phyloP scores from a whole-genome alignment of 176 grass and related monocot genomes.

The Hyparrhenia diplandra region DNA sequence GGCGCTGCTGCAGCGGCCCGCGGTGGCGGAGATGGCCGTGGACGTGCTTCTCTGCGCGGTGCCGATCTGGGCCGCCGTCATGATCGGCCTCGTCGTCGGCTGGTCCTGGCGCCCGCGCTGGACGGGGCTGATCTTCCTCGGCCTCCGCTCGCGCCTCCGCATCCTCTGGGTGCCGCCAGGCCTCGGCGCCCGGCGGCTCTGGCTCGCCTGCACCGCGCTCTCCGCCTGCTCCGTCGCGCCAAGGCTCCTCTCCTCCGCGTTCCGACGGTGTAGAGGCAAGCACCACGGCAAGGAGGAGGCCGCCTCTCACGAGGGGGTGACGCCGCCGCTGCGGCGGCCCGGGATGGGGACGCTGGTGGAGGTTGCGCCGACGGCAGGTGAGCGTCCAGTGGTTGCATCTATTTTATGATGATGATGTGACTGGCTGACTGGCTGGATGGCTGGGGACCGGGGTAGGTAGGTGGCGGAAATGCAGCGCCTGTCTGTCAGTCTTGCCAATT shows the following conservation, averaged over 20 bases:
- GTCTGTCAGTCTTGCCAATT: background rate
- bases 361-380: conserved; percentile 28
- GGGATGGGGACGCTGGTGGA: background rate
- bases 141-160: conserved; percentile 63
- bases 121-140: conserved; percentile 89
- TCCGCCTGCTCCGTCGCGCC: conserved; percentile 88
- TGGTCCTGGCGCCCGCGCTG: conserved; percentile 95
- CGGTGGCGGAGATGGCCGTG: conserved; percentile 77
- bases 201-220: conserved; percentile 95
- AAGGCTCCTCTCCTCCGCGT: conserved; percentile 48
- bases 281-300: conserved; percentile 11
- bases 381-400: background rate
- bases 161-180: conserved; percentile 73
- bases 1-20: conserved; percentile 64
- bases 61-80: conserved; percentile 99
- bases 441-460: background rate
- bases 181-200: conserved; percentile 75
- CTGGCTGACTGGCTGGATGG: background rate
- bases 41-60: conserved; percentile 85
- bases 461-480: conserved; percentile 12
- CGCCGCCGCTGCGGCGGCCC: background rate
- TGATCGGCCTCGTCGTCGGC: conserved; percentile 84
- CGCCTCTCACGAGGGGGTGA: background rate
- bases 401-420: background rate
- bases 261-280: conserved; percentile 27